Conservation (phyloP, 2,329 filamentous ascomycete genomes). For the Fusarium longipes region DNA sequence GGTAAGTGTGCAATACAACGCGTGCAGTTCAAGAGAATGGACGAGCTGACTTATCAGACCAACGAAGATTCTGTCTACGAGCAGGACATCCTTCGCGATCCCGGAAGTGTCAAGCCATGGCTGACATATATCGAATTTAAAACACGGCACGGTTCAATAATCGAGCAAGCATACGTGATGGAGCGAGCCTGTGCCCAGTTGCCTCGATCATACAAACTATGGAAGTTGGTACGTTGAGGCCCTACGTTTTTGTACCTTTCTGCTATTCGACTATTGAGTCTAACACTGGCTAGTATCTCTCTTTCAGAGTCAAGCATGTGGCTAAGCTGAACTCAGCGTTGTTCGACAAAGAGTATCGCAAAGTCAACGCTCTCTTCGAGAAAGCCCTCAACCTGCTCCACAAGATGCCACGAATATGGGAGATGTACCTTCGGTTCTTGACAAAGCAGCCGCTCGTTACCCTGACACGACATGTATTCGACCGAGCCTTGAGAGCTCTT, state of each 20-base stretch:
- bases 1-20: slow-evolving; percentile 50
- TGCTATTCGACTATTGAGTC: neutral
- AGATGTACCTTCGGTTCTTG: slow-evolving; percentile 93
- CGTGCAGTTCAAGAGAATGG: neutral
- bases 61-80: slow-evolving; percentile 96
- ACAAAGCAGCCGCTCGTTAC: slow-evolving; percentile 93
- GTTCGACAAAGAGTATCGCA: slow-evolving; percentile 84
- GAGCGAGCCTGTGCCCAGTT: slow-evolving; percentile 91
- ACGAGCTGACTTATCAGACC: slow-evolving; percentile 61
- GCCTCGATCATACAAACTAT: slow-evolving; percentile 96
- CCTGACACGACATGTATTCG: slow-evolving; percentile 86
- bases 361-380: slow-evolving; percentile 96
- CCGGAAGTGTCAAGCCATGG: slow-evolving; percentile 91
- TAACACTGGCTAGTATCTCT: slow-evolving; percentile 73
- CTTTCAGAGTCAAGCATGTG: slow-evolving; percentile 84
- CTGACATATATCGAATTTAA: slow-evolving; percentile 94
- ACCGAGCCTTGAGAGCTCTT: slow-evolving; percentile 88
- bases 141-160: slow-evolving; percentile 81
- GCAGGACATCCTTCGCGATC: slow-evolving; percentile 90
- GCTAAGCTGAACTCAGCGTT: slow-evolving; percentile 83
- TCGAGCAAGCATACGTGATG: slow-evolving; percentile 88
- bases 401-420: slow-evolving; percentile 99
- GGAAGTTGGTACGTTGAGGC: slow-evolving; percentile 78
- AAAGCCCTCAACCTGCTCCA: slow-evolving; percentile 91
- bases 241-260: neutral